A percentile compares a stretch with the other conserved stretches of the same genome.
Evolutionary conservation across 2,329 filamentous ascomycete genomes (phyloP).

Genomic region (Microascus cirrosus): DNA sequence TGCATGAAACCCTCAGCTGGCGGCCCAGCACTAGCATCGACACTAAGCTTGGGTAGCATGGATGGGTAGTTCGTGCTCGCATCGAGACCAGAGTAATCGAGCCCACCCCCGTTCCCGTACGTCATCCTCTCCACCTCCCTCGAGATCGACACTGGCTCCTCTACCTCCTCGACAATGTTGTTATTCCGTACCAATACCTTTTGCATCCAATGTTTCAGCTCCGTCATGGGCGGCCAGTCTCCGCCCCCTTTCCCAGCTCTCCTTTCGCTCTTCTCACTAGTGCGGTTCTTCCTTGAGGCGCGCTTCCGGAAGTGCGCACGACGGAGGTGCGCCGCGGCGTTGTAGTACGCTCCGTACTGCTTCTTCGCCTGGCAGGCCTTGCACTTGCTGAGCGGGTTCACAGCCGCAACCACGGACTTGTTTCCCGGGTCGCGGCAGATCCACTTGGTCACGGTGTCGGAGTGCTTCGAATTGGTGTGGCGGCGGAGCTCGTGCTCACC

Average conservation of each 20-base stretch:
- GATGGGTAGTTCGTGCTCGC: background rate
- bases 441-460: slow-evolving; percentile 39
- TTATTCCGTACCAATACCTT: slow-evolving; percentile 30
- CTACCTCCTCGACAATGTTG: background rate
- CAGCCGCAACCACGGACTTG: background rate
- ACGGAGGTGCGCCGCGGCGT: slow-evolving; percentile 81
- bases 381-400: slow-evolving; percentile 52
- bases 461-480: slow-evolving; percentile 57
- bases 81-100: background rate
- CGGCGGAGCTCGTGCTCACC: slow-evolving; percentile 74
- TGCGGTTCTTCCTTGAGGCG: slow-evolving; percentile 19
- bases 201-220: slow-evolving; percentile 49
- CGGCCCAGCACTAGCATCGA: background rate
- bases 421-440: slow-evolving; percentile 41
- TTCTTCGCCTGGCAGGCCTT: slow-evolving; percentile 71
- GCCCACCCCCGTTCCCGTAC: background rate
- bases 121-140: background rate
- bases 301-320: slow-evolving; percentile 76
- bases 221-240: slow-evolving; percentile 39
- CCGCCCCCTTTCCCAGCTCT: slow-evolving; percentile 1
- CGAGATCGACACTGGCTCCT: background rate
- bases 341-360: slow-evolving; percentile 85
- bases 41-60: background rate
- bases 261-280: slow-evolving; percentile 9
- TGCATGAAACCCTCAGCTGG: background rate